Evolutionary conservation across 2,329 filamentous ascomycete species (phyloP).

Genomic region (Alternaria dauci): DNA sequence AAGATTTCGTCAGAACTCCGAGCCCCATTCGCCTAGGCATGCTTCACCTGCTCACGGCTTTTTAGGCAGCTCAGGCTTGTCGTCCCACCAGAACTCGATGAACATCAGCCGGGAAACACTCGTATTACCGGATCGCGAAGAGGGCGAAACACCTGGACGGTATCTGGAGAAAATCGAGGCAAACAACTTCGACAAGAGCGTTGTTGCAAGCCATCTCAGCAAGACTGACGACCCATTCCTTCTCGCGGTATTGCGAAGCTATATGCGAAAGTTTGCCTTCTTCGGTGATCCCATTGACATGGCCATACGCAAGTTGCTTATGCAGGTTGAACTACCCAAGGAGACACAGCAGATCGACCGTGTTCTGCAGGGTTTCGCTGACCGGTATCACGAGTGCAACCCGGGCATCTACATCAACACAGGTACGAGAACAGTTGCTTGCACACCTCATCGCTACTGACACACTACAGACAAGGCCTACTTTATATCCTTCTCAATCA

Average conservation of each 20-base stretch:
- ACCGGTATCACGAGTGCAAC: constrained; percentile 97
- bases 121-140: constrained; percentile 78
- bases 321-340: constrained; percentile 95
- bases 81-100: constrained; percentile 84
- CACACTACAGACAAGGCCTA: constrained; percentile 80
- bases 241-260: constrained; percentile 84
- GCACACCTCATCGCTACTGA: constrained; percentile 25
- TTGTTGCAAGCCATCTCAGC: constrained; percentile 84
- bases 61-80: constrained; percentile 73
- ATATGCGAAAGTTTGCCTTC: constrained; percentile 94
- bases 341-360: constrained; percentile 98
- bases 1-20: constrained; percentile 82
- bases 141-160: constrained; percentile 88
- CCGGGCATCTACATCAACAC: constrained; percentile 90
- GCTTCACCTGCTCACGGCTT: constrained; percentile 67
- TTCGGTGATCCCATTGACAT: constrained; percentile 98
- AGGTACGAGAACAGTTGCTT: constrained; percentile 51
- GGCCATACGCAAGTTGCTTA: constrained; percentile 92
- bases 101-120: constrained; percentile 76
- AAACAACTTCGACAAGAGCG: constrained; percentile 76
- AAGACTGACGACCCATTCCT: constrained; percentile 88
- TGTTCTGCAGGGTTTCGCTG: constrained; percentile 91
- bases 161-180: constrained; percentile 87
- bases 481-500: constrained; percentile 94
- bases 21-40: constrained; percentile 68